Evolutionary conservation across 306 rosid species (phyloP).

Genomic region (Cercis canadensis): DNA sequence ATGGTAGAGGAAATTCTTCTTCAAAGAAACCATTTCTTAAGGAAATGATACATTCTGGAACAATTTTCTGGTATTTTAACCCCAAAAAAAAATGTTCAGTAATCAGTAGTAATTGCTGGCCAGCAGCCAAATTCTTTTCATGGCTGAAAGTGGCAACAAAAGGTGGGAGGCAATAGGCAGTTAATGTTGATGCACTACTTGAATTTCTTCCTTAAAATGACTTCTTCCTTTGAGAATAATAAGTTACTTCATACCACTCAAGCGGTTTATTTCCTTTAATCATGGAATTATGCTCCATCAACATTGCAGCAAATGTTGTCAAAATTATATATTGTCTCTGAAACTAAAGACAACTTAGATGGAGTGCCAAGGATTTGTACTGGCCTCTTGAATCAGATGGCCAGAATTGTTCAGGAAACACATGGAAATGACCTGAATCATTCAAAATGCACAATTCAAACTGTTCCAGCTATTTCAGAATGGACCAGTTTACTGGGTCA

Average conservation of each 20-base stretch:
- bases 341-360: too few species aligned
- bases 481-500: neutral
- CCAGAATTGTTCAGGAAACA: too few species aligned
- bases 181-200: neutral
- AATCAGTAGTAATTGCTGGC: neutral
- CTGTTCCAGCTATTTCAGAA: neutral
- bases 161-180: neutral
- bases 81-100: neutral
- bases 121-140: neutral
- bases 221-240: too few species aligned
- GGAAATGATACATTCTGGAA: neutral
- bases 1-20: neutral
- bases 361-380: too few species aligned
- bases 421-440: too few species aligned
- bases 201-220: neutral
- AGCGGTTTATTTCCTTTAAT: too few species aligned
- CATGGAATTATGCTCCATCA: too few species aligned
- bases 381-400: too few species aligned
- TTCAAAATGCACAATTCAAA: neutral
- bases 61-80: neutral
- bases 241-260: too few species aligned
- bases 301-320: too few species aligned
- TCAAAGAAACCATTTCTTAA: neutral
- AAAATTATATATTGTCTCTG: too few species aligned
- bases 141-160: neutral